Conservation (phyloP, 345 rosid genomes). For the Anacardium occidentale region DNA sequence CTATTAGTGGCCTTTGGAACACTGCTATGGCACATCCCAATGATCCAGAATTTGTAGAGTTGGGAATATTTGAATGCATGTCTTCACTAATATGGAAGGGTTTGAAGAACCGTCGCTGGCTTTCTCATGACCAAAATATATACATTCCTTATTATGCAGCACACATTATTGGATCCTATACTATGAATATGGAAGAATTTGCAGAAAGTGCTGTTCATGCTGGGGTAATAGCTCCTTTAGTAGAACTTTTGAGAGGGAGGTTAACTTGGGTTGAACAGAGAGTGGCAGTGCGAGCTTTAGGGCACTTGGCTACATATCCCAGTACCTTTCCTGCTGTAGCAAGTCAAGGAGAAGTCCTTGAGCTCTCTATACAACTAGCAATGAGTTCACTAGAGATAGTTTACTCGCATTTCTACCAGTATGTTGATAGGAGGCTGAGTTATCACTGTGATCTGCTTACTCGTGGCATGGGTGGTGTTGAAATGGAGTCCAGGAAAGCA, state of each 20-base stretch:
- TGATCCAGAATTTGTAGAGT: constrained; percentile 91
- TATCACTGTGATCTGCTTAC: constrained; percentile 97
- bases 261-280: constrained; percentile 99
- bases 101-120: constrained; percentile 90
- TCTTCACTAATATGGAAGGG: constrained; percentile 95
- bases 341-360: constrained; percentile 81
- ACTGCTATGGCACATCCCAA: constrained; percentile 99
- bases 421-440: constrained; percentile 68
- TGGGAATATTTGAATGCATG: constrained; percentile 98
- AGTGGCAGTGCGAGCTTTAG: constrained; percentile 94
- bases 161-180: constrained; percentile 95
- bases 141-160: constrained; percentile 99
- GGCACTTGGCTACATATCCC: constrained; percentile 92
- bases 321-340: constrained; percentile 81
- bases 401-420: constrained; percentile 93
- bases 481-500: constrained; percentile 97
- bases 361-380: constrained; percentile 85
- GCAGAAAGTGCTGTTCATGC: constrained; percentile 84
- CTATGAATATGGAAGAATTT: constrained; percentile 99
- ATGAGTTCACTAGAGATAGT: constrained; percentile 96
- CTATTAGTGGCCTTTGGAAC: constrained; percentile 99
- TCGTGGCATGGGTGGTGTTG: constrained; percentile 99
- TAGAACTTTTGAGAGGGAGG: constrained; percentile 91
- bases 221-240: constrained; percentile 81
- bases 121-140: constrained; percentile 92